A percentile compares a stretch with the other conserved stretches of the same genome.
These are phyloP conservation scores for Oryza meridionalis DNA, from an alignment of 176 grass and related monocot species.

Conservation along the genomic window DNA sequence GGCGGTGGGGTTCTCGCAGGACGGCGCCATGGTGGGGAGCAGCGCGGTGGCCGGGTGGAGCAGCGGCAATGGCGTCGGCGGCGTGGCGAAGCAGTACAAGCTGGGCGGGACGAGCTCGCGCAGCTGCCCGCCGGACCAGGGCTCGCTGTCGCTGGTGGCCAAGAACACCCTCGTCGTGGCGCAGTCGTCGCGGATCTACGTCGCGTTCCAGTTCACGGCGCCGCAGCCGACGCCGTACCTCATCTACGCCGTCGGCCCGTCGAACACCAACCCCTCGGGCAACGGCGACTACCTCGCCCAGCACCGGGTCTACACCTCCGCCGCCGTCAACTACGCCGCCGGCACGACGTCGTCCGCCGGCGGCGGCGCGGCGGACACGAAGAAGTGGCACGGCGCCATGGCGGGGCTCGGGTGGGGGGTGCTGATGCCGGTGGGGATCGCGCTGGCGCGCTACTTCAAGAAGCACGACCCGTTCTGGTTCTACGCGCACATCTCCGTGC, in stretches of 20 bases:
- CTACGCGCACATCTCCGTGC: constrained; percentile 73
- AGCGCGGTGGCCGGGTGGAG: constrained; percentile 70
- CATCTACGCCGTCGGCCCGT: constrained; percentile 68
- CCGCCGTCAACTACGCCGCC: constrained; percentile 55
- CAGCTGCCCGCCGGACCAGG: constrained; percentile 64
- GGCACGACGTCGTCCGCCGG: constrained; percentile 34
- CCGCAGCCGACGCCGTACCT: constrained; percentile 43
- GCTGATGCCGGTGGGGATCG: constrained; percentile 63
- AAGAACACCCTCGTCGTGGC: constrained; percentile 54
- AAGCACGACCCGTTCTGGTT: constrained; percentile 68
- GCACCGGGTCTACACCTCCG: constrained; percentile 45
- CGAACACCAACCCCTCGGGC: constrained; percentile 36
- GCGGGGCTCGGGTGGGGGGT: constrained; percentile 63
- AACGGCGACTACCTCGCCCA: constrained; percentile 40
- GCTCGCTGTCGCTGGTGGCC: constrained; percentile 45
- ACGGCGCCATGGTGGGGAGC: constrained; percentile 62
- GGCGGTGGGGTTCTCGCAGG: constrained; percentile 65
- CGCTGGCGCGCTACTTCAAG: constrained; percentile 67
- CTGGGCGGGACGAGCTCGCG: constrained; percentile 51
- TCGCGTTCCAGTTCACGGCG: constrained; percentile 62
- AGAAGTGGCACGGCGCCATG: constrained; percentile 60
- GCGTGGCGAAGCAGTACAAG: constrained; percentile 62
- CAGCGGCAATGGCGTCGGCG: constrained; percentile 39
- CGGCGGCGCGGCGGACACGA: not conserved
- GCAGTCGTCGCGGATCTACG: constrained; percentile 57